Base-by-base conservation (phyloP, 352 stramenopile genomes). In the Pythium periplocum region DNA sequence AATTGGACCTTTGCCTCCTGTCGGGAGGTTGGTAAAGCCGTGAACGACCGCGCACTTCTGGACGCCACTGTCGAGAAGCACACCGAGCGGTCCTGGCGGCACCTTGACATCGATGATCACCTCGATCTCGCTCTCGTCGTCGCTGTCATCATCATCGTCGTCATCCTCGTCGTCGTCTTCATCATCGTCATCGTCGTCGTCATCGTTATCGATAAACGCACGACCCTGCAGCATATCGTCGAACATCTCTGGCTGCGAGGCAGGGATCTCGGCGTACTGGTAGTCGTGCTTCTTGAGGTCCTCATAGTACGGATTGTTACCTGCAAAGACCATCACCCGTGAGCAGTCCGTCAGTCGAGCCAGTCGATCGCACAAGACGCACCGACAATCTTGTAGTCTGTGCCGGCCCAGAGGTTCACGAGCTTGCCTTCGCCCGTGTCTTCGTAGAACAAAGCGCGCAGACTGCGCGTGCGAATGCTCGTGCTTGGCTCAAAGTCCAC, bases 401-500 rank as follows among this genome's bases (percentile, higher is more conserved):
- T 87, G 11, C 82, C 82, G 3, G 78, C 79, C 82, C 82, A 92
- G 6, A 92, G 73, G 53, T 89, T 88, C 58, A 92, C 82, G 6
- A 92, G 66, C 57, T 81, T 87, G 48, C 73, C 75, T 34, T 92
- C 78, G 47, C 72, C 75, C 34, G 71, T 83, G 64, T 87, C 78
- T 53, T 87, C 76, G 52, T 92, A 92, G 59, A 89, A 83, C 46
- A 92, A 59, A n/a, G 78, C 82, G 31, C 82, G 78, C 50, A 89
- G 59, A 47, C 77, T 87, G 58, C 78, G 81, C 17, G 77, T 87
- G 41, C 72, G 77, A 34, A 92, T 90, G 54, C 73, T 80, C 32
- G 79, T 90, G 55, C 69, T 87, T 1, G 77, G 82, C 62, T 90
- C 78, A 55, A 89, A 92, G 61, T 87, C 83, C 55, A 93, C 82